phyloP scores from a whole-genome alignment of 2,329 filamentous ascomycete species.

The Trichophyton equinum region DNA sequence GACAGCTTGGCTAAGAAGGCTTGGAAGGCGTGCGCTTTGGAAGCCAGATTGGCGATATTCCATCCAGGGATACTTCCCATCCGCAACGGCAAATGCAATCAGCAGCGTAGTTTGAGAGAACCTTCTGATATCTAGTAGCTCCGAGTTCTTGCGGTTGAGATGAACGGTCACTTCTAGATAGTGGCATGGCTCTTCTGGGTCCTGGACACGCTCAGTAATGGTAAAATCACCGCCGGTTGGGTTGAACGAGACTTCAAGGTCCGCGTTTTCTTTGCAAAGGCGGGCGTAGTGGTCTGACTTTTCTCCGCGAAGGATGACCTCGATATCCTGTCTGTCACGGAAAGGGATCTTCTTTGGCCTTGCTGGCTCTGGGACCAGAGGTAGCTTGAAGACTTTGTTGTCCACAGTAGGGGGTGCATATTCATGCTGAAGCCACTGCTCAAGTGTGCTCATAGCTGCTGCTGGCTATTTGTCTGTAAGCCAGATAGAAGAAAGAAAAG shows the following conservation, averaged over 20 bases:
- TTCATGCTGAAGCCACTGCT: slow-evolving; percentile 2
- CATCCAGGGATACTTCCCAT: slow-evolving; percentile 14
- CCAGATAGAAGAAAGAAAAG: not conserved
- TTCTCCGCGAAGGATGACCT: not conserved
- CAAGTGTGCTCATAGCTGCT: not conserved
- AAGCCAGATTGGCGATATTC: slow-evolving; percentile 17
- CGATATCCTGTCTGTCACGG: slow-evolving; percentile 1
- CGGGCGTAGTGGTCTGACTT: not conserved
- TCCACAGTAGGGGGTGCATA: not conserved
- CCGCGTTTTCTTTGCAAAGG: slow-evolving; percentile 2
- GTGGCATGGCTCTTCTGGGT: not conserved
- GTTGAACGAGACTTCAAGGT: slow-evolving; percentile 4
- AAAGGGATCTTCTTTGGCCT: not conserved
- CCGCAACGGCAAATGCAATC: slow-evolving; percentile 15
- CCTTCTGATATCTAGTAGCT: slow-evolving; percentile 20
- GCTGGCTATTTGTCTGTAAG: not conserved
- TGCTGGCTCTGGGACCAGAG: not conserved
- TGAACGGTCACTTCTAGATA: slow-evolving; percentile 7
- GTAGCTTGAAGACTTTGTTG: slow-evolving; percentile 1
- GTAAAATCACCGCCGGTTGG: not conserved
- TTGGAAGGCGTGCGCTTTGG: slow-evolving; percentile 6
- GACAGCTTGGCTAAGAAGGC: slow-evolving; percentile 16
- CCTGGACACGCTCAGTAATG: not conserved
- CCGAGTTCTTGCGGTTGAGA: slow-evolving; percentile 15
- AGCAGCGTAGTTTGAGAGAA: slow-evolving; percentile 20